These are phyloP conservation scores for Bidens hawaiensis DNA, from an alignment of 140 eudicot species.

Conservation along the genomic window DNA sequence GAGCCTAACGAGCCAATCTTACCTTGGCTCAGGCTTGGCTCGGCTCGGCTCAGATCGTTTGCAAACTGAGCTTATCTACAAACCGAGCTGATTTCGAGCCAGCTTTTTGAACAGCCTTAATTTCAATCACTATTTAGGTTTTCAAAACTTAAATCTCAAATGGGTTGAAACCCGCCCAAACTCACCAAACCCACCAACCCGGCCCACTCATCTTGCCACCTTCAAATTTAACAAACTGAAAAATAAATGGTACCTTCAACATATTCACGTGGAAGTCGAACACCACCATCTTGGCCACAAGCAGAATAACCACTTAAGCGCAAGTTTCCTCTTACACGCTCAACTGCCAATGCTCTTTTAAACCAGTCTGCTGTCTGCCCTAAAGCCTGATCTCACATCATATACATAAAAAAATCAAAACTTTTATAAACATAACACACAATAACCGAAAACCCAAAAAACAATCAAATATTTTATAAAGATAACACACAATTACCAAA, in stretches of 20 bases:
- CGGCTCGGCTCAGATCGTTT: too few relatives aligned
- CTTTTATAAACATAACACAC: neutral
- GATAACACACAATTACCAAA: too few relatives aligned
- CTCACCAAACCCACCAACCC: neutral
- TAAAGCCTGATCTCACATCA: constrained; percentile 56
- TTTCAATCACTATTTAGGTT: too few relatives aligned
- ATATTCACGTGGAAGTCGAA: constrained; percentile 88
- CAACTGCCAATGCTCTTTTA: constrained; percentile 82
- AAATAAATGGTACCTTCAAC: constrained; percentile 57
- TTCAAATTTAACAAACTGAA: neutral
- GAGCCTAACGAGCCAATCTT: too few relatives aligned
- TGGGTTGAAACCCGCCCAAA: neutral
- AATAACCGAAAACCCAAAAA: neutral
- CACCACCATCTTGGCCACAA: constrained; percentile 99
- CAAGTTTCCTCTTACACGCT: constrained; percentile 86
- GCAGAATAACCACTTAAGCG: constrained; percentile 97
- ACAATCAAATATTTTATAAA: too few relatives aligned
- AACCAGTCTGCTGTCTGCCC: constrained; percentile 99
- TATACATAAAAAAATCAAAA: neutral
- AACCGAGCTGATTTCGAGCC: too few relatives aligned
- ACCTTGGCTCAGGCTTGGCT: too few relatives aligned
- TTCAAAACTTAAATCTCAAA: neutral
- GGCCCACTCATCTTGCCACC: neutral
- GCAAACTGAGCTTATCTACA: too few relatives aligned
- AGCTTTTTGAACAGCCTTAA: too few relatives aligned